Percentiles rank a stretch among this genome's conserved stretches.
Evolutionary conservation across 257 asterid genomes (phyloP).

Genomic region (Nicotiana obtusifolia): DNA sequence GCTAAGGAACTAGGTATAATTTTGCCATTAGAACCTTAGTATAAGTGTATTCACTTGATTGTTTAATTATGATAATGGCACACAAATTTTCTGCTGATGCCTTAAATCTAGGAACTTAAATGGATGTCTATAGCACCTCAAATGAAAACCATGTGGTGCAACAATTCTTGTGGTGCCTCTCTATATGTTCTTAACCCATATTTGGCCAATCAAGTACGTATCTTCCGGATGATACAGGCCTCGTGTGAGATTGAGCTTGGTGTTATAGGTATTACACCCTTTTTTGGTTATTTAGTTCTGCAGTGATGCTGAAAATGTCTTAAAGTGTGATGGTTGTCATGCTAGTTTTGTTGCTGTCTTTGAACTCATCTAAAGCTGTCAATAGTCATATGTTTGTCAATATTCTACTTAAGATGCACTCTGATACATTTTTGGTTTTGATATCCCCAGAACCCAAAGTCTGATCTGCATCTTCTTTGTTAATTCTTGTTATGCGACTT

Average conservation of each 20-base stretch:
- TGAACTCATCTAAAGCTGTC: background rate
- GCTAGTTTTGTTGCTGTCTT: background rate
- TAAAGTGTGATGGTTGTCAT: background rate
- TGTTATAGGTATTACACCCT: background rate
- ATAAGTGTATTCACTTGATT: too few species aligned
- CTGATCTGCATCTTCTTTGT: background rate
- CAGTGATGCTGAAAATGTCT: background rate
- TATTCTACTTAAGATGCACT: background rate
- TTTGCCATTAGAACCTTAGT: too few species aligned
- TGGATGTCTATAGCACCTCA: too few species aligned
- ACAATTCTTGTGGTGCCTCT: background rate
- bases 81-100: too few species aligned
- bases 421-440: background rate
- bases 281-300: background rate
- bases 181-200: background rate
- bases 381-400: background rate
- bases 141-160: background rate
- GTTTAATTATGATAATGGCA: too few species aligned
- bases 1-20: too few species aligned
- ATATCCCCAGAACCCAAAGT: background rate
- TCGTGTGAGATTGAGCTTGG: background rate
- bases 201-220: too few species aligned
- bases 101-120: too few species aligned
- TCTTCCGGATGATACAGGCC: background rate
- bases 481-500: background rate